Conservation (phyloP, 148 eudicot species). For the Camellia sinensis region DNA sequence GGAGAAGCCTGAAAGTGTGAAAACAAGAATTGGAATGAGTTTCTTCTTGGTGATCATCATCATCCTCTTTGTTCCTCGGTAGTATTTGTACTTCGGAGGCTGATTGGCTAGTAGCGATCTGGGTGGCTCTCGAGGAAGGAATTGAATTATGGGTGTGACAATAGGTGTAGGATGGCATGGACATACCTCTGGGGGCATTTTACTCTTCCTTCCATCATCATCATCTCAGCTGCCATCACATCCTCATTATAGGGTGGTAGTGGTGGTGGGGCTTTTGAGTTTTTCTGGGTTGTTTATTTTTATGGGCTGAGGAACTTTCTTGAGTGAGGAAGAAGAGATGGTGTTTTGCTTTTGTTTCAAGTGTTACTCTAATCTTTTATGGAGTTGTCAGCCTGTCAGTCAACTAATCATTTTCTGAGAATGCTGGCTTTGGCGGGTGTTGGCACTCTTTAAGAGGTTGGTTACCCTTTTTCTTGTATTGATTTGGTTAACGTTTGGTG, state of each 20-base stretch:
- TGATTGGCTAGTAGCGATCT: not conserved
- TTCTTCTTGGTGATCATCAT: conserved; percentile 55
- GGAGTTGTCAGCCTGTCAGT: not conserved
- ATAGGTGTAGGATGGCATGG: conserved; percentile 26
- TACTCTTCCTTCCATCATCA: conserved; percentile 6
- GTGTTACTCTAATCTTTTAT: not conserved
- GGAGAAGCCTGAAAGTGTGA: conserved; percentile 51
- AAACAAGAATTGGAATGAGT: conserved; percentile 55
- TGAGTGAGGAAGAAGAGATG: conserved; percentile 31
- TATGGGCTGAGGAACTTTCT: conserved; percentile 5
- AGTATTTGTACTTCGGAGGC: not conserved
- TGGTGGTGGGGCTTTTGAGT: not conserved
- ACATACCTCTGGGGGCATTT: conserved; percentile 54
- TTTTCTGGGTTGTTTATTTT: conserved; percentile 6
- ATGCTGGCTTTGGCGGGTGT: not conserved
- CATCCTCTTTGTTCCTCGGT: conserved; percentile 28
- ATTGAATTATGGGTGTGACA: conserved; percentile 21
- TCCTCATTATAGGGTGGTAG: not conserved
- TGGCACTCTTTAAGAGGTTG: conserved; percentile 4
- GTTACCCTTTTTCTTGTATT: not conserved
- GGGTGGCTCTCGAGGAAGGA: conserved; percentile 12
- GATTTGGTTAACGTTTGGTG: conserved; percentile 4
- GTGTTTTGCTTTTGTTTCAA: conserved; percentile 35
- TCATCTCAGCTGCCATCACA: conserved; percentile 4
- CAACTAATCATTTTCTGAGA: not conserved